These are phyloP conservation scores for Porpolomopsis calyptriformis DNA, from an alignment of 768 basidiomycete genomes.

Conservation along the genomic window DNA sequence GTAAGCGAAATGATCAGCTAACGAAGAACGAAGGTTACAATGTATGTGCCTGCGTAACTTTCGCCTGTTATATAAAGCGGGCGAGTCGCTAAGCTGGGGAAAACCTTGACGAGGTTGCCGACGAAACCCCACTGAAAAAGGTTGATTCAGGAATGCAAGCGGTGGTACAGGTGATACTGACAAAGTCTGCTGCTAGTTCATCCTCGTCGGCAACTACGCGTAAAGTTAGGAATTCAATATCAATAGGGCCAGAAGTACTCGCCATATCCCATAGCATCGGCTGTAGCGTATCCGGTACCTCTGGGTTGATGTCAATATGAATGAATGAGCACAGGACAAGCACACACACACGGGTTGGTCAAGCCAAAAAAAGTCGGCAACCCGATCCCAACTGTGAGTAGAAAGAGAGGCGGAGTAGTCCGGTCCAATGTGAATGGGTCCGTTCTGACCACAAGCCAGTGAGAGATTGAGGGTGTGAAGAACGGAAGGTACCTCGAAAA, in stretches of 20 bases:
- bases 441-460: constrained; percentile 36
- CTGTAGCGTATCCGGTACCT: constrained; percentile 56
- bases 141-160: constrained; percentile 2
- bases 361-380: constrained; percentile 63
- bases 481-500: constrained; percentile 45
- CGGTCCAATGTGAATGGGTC: constrained; percentile 48
- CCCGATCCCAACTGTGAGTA: constrained; percentile 43
- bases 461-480: neutral
- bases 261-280: constrained; percentile 53
- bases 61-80: constrained; percentile 64
- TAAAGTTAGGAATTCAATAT: neutral
- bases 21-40: constrained; percentile 28
- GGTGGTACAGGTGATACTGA: constrained; percentile 17
- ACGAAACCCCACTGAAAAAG: constrained; percentile 55
- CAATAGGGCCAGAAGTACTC: constrained; percentile 11
- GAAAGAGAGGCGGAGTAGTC: constrained; percentile 43
- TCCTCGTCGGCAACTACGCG: constrained; percentile 47
- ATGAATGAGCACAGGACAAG: neutral
- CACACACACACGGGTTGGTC: constrained; percentile 53
- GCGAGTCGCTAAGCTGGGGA: constrained; percentile 55
- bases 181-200: constrained; percentile 50
- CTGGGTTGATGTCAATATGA: constrained; percentile 18
- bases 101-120: constrained; percentile 60
- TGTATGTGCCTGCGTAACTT: constrained; percentile 67
- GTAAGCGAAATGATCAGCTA: neutral